Evolutionary conservation across 2,329 filamentous ascomycete genomes (phyloP).

Genomic region (Stachybotrys chartarum): DNA sequence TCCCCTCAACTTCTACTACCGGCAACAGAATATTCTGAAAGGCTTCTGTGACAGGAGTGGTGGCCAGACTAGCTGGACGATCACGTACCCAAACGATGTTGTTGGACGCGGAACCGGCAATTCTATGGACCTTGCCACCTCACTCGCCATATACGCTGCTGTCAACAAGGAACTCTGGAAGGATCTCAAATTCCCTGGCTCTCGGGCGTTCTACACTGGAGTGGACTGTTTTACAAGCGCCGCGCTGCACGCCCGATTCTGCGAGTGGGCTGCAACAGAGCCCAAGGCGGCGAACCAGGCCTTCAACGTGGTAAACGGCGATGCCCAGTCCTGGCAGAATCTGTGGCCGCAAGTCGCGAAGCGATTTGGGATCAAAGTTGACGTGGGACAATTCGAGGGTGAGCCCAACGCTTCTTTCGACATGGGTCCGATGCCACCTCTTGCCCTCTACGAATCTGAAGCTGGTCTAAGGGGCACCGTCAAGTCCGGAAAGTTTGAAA

Average conservation of each 20-base stretch:
- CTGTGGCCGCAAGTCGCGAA: background rate
- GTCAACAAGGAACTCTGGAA: constrained; percentile 24
- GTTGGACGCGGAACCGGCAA: constrained; percentile 23
- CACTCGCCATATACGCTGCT: constrained; percentile 31
- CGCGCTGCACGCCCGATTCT: constrained; percentile 26
- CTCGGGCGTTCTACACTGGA: constrained; percentile 23
- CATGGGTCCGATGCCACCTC: background rate
- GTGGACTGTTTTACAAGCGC: constrained; percentile 25
- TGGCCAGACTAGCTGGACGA: constrained; percentile 13
- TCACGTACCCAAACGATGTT: constrained; percentile 26
- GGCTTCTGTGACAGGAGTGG: background rate
- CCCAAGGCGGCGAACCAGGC: background rate
- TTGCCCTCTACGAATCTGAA: background rate
- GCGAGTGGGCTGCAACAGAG: constrained; percentile 22
- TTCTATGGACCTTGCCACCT: constrained; percentile 32
- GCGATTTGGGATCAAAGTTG: background rate
- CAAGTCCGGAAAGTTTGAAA: background rate
- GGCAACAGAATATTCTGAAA: background rate
- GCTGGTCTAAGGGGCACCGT: background rate
- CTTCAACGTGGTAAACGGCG: constrained; percentile 1
- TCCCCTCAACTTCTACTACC: constrained; percentile 1
- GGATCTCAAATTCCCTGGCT: constrained; percentile 25
- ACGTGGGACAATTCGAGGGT: background rate
- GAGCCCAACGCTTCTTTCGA: background rate
- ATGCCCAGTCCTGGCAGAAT: background rate